These are phyloP conservation scores for Colletotrichum costaricense DNA, from an alignment of 2,329 filamentous ascomycete species.

Conservation along the genomic window DNA sequence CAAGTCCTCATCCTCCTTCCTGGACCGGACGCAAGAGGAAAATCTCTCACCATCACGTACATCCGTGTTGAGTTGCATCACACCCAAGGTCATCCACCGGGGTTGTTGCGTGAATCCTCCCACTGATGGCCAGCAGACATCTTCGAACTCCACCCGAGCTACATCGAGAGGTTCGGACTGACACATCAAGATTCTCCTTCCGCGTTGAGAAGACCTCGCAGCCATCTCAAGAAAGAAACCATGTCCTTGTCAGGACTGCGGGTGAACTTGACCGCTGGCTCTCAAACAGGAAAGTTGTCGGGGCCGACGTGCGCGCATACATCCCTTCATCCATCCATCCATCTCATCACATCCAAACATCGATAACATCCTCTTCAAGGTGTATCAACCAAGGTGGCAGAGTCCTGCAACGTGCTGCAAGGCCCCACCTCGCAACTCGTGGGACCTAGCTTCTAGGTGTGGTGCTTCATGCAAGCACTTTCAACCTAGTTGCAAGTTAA, in stretches of 20 bases:
- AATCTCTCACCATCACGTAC: conserved; percentile 14
- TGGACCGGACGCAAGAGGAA: conserved; percentile 14
- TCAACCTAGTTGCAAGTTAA: background rate
- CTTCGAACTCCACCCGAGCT: conserved; percentile 17
- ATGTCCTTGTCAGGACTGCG: conserved; percentile 19
- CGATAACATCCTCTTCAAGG: background rate
- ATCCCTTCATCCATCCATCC: background rate
- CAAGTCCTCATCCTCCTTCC: background rate
- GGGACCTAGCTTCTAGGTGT: background rate
- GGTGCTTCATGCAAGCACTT: conserved; percentile 29
- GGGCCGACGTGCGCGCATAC: conserved; percentile 3
- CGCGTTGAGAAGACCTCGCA: conserved; percentile 6
- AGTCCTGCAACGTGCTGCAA: background rate
- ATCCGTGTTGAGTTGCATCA: conserved; percentile 31
- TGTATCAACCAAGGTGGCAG: background rate
- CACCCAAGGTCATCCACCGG: conserved; percentile 1
- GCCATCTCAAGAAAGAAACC: background rate
- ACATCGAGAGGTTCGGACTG: background rate
- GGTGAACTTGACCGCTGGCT: background rate
- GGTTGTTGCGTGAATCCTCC: conserved; percentile 5
- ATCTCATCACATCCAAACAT: background rate
- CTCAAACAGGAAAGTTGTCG: conserved; percentile 23
- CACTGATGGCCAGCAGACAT: background rate
- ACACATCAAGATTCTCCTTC: conserved; percentile 10
- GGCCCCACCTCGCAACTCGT: background rate